Evolutionary conservation across 2,329 filamentous ascomycete genomes (phyloP).

Genomic region (Hypomyces rosellus): DNA sequence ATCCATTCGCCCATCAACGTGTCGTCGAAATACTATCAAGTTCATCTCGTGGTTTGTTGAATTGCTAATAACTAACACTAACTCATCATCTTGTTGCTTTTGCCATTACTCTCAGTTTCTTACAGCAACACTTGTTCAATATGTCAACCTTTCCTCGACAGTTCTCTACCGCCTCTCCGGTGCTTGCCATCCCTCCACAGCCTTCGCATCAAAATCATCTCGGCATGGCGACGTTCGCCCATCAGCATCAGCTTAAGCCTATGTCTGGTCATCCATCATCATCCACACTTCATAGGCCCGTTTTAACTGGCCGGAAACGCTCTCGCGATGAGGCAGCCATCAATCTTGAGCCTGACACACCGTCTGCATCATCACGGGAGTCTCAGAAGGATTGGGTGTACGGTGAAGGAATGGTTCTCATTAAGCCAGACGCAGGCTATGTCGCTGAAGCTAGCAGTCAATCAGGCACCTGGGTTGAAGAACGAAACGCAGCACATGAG

Average conservation of each 20-base stretch:
- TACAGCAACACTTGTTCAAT: background rate
- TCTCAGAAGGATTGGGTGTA: slow-evolving; percentile 61
- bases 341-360: slow-evolving; percentile 57
- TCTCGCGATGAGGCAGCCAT: slow-evolving; percentile 66
- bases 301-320: slow-evolving; percentile 59
- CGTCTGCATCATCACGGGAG: slow-evolving; percentile 37
- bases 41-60: background rate
- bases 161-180: slow-evolving; percentile 33
- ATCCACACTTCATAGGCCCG: slow-evolving; percentile 17
- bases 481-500: slow-evolving; percentile 50
- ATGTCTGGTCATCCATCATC: slow-evolving; percentile 18
- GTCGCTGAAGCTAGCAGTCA: slow-evolving; percentile 55
- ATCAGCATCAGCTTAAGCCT: slow-evolving; percentile 18
- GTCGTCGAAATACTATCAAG: background rate
- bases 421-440: slow-evolving; percentile 56
- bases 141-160: background rate
- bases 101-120: background rate
- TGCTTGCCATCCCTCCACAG: slow-evolving; percentile 34
- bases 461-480: slow-evolving; percentile 67
- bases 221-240: slow-evolving; percentile 25
- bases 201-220: slow-evolving; percentile 27
- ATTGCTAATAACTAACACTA: background rate
- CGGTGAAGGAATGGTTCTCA: slow-evolving; percentile 66
- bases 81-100: background rate
- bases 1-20: no score